phyloP scores from a whole-genome alignment of 2,329 filamentous ascomycete species.

The Gremmenia infestans region DNA sequence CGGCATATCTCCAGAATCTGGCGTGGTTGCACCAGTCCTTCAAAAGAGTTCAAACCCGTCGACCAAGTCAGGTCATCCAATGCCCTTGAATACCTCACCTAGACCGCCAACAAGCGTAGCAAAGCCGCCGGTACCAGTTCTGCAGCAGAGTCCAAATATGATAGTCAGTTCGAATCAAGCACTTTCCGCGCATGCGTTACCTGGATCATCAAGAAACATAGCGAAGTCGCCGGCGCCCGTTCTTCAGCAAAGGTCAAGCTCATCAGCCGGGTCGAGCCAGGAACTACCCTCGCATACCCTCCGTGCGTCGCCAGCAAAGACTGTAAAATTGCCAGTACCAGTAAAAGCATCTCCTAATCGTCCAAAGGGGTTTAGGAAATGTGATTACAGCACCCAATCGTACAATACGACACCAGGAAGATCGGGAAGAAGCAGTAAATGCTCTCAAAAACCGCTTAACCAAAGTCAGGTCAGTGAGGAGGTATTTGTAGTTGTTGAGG shows the following conservation, averaged over 20 bases:
- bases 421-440: neutral
- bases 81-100: neutral
- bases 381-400: constrained; percentile 20
- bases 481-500: neutral
- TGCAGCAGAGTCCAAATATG: neutral
- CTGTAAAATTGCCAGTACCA: neutral
- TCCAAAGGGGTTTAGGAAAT: neutral
- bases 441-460: neutral
- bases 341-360: neutral
- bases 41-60: neutral
- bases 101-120: neutral
- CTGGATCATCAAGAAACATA: neutral
- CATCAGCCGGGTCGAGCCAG: neutral
- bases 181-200: neutral
- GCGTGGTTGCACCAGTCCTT: neutral
- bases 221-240: neutral
- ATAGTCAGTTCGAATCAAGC: neutral
- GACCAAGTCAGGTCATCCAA: too few species aligned
- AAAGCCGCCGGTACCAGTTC: neutral
- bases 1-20: neutral
- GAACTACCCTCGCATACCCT: neutral
- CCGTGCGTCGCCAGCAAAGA: neutral
- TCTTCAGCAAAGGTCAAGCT: neutral
- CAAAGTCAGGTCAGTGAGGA: neutral
- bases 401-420: constrained; percentile 18